Percentiles rank a stretch among this genome's conserved stretches.
phyloP scores from a whole-genome alignment of 371 early-diverging fungal species.

The Nosema bombycis region DNA sequence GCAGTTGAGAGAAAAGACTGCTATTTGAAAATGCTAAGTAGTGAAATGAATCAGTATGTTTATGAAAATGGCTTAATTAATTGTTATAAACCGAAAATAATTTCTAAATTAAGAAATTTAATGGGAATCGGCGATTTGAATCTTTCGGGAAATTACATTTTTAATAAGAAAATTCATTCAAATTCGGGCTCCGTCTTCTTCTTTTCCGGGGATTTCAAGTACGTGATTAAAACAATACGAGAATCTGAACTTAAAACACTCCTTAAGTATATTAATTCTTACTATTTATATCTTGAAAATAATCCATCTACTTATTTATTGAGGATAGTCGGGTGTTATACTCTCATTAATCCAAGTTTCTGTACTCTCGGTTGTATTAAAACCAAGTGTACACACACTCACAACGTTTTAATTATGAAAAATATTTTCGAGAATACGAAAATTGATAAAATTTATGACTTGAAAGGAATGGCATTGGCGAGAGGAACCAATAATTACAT shows the following conservation, averaged over 20 bases:
- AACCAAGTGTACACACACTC: not conserved
- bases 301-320: slow-evolving; percentile 33
- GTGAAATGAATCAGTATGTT: not conserved
- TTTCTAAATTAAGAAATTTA: not conserved
- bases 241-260: slow-evolving; percentile 40
- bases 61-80: not conserved
- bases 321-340: slow-evolving; percentile 40
- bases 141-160: not conserved
- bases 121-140: not conserved
- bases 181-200: slow-evolving; percentile 46
- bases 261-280: slow-evolving; percentile 26
- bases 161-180: not conserved
- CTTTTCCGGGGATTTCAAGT: slow-evolving; percentile 46
- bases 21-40: not conserved
- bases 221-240: slow-evolving; percentile 47
- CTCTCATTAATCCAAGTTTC: not conserved
- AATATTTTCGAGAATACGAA: slow-evolving; percentile 32
- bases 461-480: slow-evolving; percentile 52
- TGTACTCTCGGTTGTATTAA: not conserved
- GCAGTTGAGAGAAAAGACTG: not conserved
- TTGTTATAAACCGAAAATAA: not conserved
- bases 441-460: slow-evolving; percentile 41
- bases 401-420: slow-evolving; percentile 55
- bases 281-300: slow-evolving; percentile 13
- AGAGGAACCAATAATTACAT: slow-evolving; percentile 17